Percentiles rank a stretch among this genome's conserved stretches.
Conservation (phyloP, 2,329 filamentous ascomycete genomes). For the Penicillium oxalicum region DNA sequence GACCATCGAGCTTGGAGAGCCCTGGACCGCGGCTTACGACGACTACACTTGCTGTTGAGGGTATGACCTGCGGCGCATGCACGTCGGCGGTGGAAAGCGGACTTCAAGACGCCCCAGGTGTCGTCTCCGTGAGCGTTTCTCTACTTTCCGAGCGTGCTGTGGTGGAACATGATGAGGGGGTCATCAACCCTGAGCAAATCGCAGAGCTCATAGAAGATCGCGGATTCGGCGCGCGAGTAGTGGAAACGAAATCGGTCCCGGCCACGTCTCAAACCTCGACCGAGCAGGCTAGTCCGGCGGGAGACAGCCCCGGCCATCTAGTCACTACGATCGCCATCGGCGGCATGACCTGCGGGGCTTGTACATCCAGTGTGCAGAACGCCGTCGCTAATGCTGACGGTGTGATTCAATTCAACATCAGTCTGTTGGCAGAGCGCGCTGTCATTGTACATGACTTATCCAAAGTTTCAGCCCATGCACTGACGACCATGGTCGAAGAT, state of each 20-base stretch:
- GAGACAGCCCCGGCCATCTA: conserved; percentile 39
- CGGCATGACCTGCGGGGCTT: conserved; percentile 97
- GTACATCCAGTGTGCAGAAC: conserved; percentile 82
- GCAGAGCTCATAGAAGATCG: conserved; percentile 58
- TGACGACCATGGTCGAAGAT: conserved; percentile 80
- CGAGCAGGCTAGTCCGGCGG: conserved; percentile 28
- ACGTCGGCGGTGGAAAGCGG: conserved; percentile 78
- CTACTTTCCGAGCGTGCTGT: conserved; percentile 79
- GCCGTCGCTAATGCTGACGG: conserved; percentile 74
- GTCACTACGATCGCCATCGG: conserved; percentile 85
- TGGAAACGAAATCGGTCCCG: conserved; percentile 57
- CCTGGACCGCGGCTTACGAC: conserved; percentile 43
- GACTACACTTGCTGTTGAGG: conserved; percentile 72
- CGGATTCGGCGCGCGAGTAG: conserved; percentile 72
- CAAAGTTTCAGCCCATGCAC: conserved; percentile 65
- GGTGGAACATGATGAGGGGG: conserved; percentile 65
- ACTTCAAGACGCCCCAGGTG: conserved; percentile 66
- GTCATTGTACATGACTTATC: conserved; percentile 76
- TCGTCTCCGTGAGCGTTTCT: conserved; percentile 74
- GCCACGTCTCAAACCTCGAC: conserved; percentile 22
- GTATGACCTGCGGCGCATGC: conserved; percentile 89
- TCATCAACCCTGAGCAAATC: conserved; percentile 49
- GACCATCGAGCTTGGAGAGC: conserved; percentile 24
- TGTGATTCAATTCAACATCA: conserved; percentile 86
- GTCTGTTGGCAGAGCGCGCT: conserved; percentile 83